Percentiles rank a stretch among this genome's conserved stretches.
Evolutionary conservation across 2,329 filamentous ascomycete species (phyloP).

Genomic region (Cladophialophora yegresii): DNA sequence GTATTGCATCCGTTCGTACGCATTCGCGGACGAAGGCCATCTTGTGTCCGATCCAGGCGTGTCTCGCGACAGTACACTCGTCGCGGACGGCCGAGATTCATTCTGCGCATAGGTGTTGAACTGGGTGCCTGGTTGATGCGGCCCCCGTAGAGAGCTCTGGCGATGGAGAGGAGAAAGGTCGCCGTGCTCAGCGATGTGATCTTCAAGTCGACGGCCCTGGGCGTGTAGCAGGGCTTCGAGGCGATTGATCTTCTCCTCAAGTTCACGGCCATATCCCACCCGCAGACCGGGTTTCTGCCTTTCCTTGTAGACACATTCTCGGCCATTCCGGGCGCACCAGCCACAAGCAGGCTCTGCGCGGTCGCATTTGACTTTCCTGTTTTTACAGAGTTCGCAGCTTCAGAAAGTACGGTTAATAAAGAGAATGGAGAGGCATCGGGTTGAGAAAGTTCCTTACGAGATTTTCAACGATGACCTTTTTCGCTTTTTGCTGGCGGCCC

Average conservation of each 20-base stretch:
- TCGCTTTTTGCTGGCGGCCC: slow-evolving; percentile 49
- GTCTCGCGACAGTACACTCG: slow-evolving; percentile 29
- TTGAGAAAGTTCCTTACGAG: slow-evolving; percentile 26
- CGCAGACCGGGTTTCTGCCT: slow-evolving; percentile 68
- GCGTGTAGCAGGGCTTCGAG: slow-evolving; percentile 48
- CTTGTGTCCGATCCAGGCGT: slow-evolving; percentile 28
- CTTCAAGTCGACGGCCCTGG: slow-evolving; percentile 35
- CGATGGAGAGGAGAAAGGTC: slow-evolving; percentile 18
- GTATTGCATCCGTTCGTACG: slow-evolving; percentile 34
- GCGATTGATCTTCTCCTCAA: slow-evolving; percentile 58
- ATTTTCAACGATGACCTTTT: slow-evolving; percentile 52
- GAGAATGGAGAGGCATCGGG: neutral
- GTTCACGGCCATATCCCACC: slow-evolving; percentile 63
- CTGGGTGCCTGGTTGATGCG: slow-evolving; percentile 14
- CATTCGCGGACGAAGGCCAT: slow-evolving; percentile 24
- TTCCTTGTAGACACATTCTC: slow-evolving; percentile 68
- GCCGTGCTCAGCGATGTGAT: slow-evolving; percentile 35
- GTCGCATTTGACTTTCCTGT: slow-evolving; percentile 46
- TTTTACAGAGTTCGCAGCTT: slow-evolving; percentile 50
- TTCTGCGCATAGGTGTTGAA: slow-evolving; percentile 24
- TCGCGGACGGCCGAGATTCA: slow-evolving; percentile 28
- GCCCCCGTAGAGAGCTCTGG: slow-evolving; percentile 21
- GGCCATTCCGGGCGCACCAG: slow-evolving; percentile 69
- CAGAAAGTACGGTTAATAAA: neutral
- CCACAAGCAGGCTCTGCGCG: slow-evolving; percentile 63